Conservation (phyloP, 257 asterid genomes). For the Mentha longifolia region DNA sequence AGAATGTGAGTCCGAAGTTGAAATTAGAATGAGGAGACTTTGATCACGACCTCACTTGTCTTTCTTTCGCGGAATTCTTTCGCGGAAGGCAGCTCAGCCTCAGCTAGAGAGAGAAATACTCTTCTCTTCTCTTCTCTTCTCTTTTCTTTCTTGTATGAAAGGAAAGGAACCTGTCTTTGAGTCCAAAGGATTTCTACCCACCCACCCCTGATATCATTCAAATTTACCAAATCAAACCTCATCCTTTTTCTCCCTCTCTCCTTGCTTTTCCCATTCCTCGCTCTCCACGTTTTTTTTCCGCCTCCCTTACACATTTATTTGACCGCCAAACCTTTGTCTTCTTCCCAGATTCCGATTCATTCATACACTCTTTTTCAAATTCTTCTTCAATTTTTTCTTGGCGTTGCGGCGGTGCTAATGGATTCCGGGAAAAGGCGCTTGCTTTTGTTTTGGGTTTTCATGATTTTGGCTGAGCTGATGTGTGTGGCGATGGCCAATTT, state of each 20-base stretch:
- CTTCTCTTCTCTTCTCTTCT: no score
- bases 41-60: no score
- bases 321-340: constrained; percentile 28
- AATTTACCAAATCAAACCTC: constrained; percentile 31
- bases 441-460: constrained; percentile 13
- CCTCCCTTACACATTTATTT: constrained; percentile 36
- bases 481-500: constrained; percentile 37
- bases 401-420: constrained; percentile 40
- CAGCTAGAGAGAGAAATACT: no score
- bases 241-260: constrained; percentile 30
- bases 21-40: no score
- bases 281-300: constrained; percentile 24
- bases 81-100: no score
- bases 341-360: constrained; percentile 30
- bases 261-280: background rate
- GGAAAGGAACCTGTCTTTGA: no score
- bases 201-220: constrained; percentile 3
- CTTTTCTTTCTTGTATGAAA: no score
- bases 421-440: constrained; percentile 41
- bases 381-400: constrained; percentile 26
- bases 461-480: constrained; percentile 26
- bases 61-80: no score
- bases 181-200: constrained; percentile 24
- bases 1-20: no score
- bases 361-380: constrained; percentile 22